phyloP scores from a whole-genome alignment of 2,329 filamentous ascomycete genomes.

The Ophiognomonia clavigignenti-juglandacearum region DNA sequence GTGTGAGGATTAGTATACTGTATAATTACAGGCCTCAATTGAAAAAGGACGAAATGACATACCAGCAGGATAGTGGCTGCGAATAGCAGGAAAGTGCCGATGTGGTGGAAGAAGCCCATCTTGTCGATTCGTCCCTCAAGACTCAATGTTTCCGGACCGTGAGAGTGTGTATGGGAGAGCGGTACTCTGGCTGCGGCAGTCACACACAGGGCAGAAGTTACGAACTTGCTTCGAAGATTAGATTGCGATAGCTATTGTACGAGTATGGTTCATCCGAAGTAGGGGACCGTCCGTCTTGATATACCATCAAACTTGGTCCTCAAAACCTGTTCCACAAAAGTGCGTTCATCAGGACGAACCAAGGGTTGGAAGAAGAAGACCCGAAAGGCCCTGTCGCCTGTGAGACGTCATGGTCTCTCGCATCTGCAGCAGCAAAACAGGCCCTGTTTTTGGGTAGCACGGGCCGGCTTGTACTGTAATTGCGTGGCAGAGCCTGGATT shows the following conservation, averaged over 20 bases:
- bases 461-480: no score
- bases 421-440: neutral
- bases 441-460: neutral
- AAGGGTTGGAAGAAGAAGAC: no score
- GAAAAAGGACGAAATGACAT: no score
- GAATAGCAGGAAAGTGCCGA: slow-evolving; percentile 55
- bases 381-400: neutral
- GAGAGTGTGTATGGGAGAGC: neutral
- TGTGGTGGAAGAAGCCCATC: slow-evolving; percentile 50
- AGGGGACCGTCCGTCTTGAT: slow-evolving; percentile 7
- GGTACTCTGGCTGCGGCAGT: no score
- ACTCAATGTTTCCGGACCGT: neutral
- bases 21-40: no score
- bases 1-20: neutral
- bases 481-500: neutral
- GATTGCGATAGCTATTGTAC: no score
- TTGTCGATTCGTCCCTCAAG: slow-evolving; percentile 18
- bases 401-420: slow-evolving; percentile 1
- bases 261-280: slow-evolving; percentile 4
- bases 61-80: slow-evolving; percentile 47
- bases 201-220: no score
- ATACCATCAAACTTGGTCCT: slow-evolving; percentile 1
- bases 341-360: slow-evolving; percentile 1
- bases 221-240: no score
- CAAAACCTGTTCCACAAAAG: neutral